A percentile compares a stretch with the other conserved stretches of the same genome.
These are phyloP conservation scores for Geranium incanum DNA, from an alignment of 441 rosid genomes.

Conservation along the genomic window DNA sequence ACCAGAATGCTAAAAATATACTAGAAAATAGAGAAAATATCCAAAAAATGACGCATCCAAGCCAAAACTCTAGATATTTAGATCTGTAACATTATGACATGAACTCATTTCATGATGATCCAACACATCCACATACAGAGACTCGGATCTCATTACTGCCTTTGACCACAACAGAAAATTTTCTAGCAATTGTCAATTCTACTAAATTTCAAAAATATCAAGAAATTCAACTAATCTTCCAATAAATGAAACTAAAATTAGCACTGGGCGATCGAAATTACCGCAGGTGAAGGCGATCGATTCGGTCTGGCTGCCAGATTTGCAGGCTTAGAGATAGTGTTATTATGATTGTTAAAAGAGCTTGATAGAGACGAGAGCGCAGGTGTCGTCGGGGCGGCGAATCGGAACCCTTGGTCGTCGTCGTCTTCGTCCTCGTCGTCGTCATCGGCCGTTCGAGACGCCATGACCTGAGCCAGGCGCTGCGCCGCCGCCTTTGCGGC, in stretches of 20 bases:
- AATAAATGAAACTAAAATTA: background rate
- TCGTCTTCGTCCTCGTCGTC: conserved; percentile 34
- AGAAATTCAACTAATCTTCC: background rate
- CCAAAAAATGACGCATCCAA: background rate
- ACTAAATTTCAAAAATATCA: background rate
- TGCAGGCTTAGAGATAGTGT: conserved; percentile 25
- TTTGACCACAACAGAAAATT: background rate
- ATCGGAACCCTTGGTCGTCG: conserved; percentile 70
- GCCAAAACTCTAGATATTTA: background rate
- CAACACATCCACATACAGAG: background rate
- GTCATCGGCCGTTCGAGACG: conserved; percentile 48
- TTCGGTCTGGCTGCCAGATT: conserved; percentile 46
- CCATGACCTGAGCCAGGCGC: conserved; percentile 92
- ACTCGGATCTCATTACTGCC: background rate
- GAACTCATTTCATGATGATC: too few relatives aligned
- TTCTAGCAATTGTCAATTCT: background rate
- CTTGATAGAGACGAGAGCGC: conserved; percentile 31
- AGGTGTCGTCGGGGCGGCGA: conserved; percentile 39
- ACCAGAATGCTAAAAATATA: background rate
- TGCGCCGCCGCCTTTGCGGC: conserved; percentile 94
- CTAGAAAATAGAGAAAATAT: background rate
- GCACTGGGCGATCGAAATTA: conserved; percentile 23
- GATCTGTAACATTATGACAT: too few relatives aligned
- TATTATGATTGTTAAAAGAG: conserved; percentile 13
- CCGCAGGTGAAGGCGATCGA: conserved; percentile 96